Evolutionary conservation across 2,329 filamentous ascomycete genomes (phyloP), one percentile per base, ranked within the genome.

Genomic region (Fonsecaea nubica): DNA sequence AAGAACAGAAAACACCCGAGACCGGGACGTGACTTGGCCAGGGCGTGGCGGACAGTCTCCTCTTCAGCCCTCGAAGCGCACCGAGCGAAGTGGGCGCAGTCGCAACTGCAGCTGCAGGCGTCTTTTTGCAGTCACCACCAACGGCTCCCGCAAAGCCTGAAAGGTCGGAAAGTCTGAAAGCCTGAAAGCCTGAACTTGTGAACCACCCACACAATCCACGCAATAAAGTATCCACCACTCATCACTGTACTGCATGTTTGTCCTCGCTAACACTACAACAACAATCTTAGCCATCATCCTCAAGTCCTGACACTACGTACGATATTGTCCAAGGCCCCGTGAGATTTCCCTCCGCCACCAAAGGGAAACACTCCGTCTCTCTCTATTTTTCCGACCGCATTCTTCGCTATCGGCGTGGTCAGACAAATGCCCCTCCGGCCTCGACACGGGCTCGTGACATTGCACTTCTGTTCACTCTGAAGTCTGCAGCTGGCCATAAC

Each of bases 351-450:
- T 61, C 32, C 45, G 21, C 45, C 21, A 13, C 45, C 7, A 50
- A 25, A 25, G 18, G 18, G 45, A 33, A 30, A 25, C 18, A 18
- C 35, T 48, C 52, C 33, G 21, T 52, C 45, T 38, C 21, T 38
- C 50, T 50, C 45, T 38, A 56, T 62, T 32, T 42, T 58, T 62
- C 25, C 62, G 53, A 64, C 33, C 57, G 62, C 52, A 60, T 63
- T 62, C 61, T 64, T 55, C 62, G 40, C 55, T 42, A 50, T 48
- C 48, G 48, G 45, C 25, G 21, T 62, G n/a, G 53, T 62, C 65
- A 66, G 45, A 66, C 65, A 60, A 64, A 70, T 70, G 68, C 63
- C 58, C 64, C 50, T 52, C 58, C 63, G 30, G 65, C 55, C 57
- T 53, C 60, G 58, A 55, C 60, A 64, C 32, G 57, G 58, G 54